Evolutionary conservation across 441 rosid species (phyloP).

Genomic region (Pelargonium cotyledonis): DNA sequence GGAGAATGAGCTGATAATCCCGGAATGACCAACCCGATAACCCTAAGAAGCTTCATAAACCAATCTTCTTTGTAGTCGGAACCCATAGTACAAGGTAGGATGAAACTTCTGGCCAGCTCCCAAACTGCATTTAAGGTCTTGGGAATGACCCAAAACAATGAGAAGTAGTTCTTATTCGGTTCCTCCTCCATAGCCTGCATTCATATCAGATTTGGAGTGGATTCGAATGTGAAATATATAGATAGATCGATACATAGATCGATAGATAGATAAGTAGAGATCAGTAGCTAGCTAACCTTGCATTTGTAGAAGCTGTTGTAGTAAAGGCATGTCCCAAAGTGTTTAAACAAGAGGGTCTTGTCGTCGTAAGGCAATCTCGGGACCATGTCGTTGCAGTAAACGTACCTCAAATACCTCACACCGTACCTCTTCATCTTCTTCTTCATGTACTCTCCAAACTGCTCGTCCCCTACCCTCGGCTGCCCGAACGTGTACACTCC

Average conservation of each 20-base stretch:
- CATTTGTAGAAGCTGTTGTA: conserved; percentile 38
- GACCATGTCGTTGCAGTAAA: conserved; percentile 55
- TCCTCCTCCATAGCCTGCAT: conserved; percentile 42
- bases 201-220: neutral
- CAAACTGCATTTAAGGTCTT: conserved; percentile 32
- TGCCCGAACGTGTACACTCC: conserved; percentile 65
- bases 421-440: conserved; percentile 26
- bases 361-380: conserved; percentile 66
- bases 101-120: conserved; percentile 61
- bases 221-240: neutral
- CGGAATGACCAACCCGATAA: conserved; percentile 46
- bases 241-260: neutral
- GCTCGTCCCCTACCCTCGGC: conserved; percentile 59
- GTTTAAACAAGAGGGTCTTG: conserved; percentile 53
- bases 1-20: conserved; percentile 52
- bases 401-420: conserved; percentile 42
- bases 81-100: conserved; percentile 33
- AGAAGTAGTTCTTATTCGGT: conserved; percentile 47
- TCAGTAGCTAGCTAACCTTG: conserved; percentile 33
- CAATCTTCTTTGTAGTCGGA: conserved; percentile 44
- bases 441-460: conserved; percentile 45
- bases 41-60: conserved; percentile 35
- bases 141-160: conserved; percentile 22
- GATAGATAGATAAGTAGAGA: neutral
- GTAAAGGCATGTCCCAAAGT: conserved; percentile 54